phyloP scores from a whole-genome alignment of 305 asterid genomes.

The Solanum hybrid region DNA sequence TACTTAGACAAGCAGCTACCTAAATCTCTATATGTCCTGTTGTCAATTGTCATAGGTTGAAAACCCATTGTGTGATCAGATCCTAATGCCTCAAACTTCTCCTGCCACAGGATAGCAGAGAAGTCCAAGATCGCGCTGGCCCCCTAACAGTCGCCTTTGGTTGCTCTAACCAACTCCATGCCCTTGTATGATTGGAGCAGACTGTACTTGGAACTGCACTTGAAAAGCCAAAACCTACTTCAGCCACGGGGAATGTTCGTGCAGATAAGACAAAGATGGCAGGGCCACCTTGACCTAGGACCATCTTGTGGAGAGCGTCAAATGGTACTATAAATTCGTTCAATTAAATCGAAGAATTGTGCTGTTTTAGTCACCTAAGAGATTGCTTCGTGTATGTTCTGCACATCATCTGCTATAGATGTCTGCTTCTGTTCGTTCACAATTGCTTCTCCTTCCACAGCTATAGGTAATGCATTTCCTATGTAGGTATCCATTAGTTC shows the following conservation, averaged over 20 bases:
- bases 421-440: slow-evolving; percentile 16
- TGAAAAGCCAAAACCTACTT: slow-evolving; percentile 45
- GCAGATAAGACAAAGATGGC: slow-evolving; percentile 33
- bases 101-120: slow-evolving; percentile 43
- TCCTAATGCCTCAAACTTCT: slow-evolving; percentile 39
- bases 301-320: slow-evolving; percentile 34
- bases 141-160: slow-evolving; percentile 29
- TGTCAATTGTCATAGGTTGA: slow-evolving; percentile 32
- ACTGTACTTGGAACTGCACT: slow-evolving; percentile 5
- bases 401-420: slow-evolving; percentile 26
- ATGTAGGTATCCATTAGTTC: slow-evolving; percentile 33
- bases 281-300: slow-evolving; percentile 32
- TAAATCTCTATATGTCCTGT: neutral
- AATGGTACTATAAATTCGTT: slow-evolving; percentile 37
- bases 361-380: slow-evolving; percentile 26
- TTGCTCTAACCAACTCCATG: slow-evolving; percentile 13
- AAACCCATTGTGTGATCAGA: slow-evolving; percentile 27
- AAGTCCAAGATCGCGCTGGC: slow-evolving; percentile 41
- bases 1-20: neutral
- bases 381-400: slow-evolving; percentile 28
- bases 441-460: slow-evolving; percentile 16
- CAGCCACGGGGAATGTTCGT: slow-evolving; percentile 28
- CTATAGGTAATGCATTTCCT: slow-evolving; percentile 38
- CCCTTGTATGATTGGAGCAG: neutral
- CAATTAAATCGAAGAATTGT: slow-evolving; percentile 41